These are phyloP conservation scores for Lasiodiplodia theobromae DNA, from an alignment of 2,329 filamentous ascomycete species.

Conservation along the genomic window DNA sequence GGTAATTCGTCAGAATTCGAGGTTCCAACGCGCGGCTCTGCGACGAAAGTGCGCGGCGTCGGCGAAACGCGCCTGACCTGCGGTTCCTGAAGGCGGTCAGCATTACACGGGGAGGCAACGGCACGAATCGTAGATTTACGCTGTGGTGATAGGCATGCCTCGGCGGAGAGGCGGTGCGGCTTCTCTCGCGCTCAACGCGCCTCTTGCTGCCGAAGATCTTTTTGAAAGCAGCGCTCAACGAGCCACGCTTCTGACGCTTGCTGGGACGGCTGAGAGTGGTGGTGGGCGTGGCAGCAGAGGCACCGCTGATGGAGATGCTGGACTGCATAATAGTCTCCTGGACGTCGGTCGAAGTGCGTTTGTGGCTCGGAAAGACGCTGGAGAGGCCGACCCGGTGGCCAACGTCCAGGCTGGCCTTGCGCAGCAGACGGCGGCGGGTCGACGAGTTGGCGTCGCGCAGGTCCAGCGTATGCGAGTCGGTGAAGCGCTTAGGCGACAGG, in stretches of 20 bases:
- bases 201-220: conserved; percentile 48
- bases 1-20: conserved; percentile 11
- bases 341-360: conserved; percentile 36
- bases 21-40: conserved; percentile 9
- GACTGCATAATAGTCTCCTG: conserved; percentile 35
- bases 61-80: conserved; percentile 14
- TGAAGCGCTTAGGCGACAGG: conserved; percentile 30
- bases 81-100: conserved; percentile 23
- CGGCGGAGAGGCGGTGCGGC: conserved; percentile 33
- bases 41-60: conserved; percentile 6
- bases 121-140: conserved; percentile 35
- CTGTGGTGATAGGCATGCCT: conserved; percentile 45
- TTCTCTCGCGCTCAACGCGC: conserved; percentile 35
- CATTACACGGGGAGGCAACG: conserved; percentile 8
- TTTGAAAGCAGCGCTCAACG: conserved; percentile 45
- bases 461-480: conserved; percentile 28
- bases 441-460: conserved; percentile 30
- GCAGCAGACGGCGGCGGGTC: conserved; percentile 22
- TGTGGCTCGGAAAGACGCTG: conserved; percentile 31
- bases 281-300: conserved; percentile 37
- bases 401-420: conserved; percentile 25
- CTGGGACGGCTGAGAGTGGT: conserved; percentile 38
- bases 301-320: conserved; percentile 29
- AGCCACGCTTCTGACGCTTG: conserved; percentile 43
- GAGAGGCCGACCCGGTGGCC: conserved; percentile 7